These are phyloP conservation scores for Trichoderma asperellum DNA, from an alignment of 2,329 filamentous ascomycete species.

Conservation along the genomic window DNA sequence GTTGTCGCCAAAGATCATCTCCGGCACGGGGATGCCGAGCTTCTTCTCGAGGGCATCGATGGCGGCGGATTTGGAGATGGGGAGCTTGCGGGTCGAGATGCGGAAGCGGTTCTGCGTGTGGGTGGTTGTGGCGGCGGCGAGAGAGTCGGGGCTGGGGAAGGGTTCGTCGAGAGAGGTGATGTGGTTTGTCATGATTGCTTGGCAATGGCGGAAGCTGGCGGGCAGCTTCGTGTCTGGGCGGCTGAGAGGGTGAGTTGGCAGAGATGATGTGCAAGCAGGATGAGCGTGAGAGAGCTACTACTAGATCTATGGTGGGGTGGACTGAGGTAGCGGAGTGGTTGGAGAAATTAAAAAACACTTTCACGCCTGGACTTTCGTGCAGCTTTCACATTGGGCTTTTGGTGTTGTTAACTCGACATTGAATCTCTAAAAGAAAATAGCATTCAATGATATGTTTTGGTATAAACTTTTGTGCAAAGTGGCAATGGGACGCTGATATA, in stretches of 20 bases:
- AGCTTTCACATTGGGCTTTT: background rate
- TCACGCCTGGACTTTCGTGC: background rate
- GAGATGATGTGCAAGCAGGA: background rate
- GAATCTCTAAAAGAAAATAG: background rate
- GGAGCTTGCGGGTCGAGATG: constrained; percentile 84
- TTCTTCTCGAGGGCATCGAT: constrained; percentile 83
- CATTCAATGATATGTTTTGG: background rate
- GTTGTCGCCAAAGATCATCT: constrained; percentile 99
- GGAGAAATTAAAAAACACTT: background rate
- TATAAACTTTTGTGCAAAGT: background rate
- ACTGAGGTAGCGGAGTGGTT: constrained; percentile 14
- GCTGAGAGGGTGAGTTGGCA: constrained; percentile 11
- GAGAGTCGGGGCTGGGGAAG: constrained; percentile 56
- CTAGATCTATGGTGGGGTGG: constrained; percentile 25
- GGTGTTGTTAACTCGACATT: background rate
- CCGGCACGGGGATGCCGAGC: constrained; percentile 84
- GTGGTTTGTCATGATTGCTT: constrained; percentile 44
- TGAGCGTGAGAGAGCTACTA: background rate
- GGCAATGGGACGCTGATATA: background rate
- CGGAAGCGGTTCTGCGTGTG: constrained; percentile 69
- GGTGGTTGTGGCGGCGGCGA: constrained; percentile 58
- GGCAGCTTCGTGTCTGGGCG: constrained; percentile 8
- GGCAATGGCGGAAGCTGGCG: constrained; percentile 25
- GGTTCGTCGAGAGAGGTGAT: constrained; percentile 52
- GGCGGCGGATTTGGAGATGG: constrained; percentile 88